phyloP scores from a whole-genome alignment of 805 yeast genomes.

The Monosporozyma aquatica region DNA sequence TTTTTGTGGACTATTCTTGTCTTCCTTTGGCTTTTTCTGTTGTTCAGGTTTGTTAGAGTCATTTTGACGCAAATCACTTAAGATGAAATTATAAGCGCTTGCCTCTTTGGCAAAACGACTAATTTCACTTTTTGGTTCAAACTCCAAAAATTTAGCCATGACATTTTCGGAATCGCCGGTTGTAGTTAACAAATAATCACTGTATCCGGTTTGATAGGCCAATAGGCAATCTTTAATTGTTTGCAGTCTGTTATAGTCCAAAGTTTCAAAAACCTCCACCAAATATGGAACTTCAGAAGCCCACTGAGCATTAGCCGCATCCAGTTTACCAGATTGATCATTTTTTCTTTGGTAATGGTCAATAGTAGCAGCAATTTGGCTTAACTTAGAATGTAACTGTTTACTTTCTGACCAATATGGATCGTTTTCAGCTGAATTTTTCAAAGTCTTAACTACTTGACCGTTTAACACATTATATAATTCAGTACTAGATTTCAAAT shows the following conservation, averaged over 20 bases:
- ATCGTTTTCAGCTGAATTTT: slow-evolving; percentile 44
- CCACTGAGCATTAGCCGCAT: slow-evolving; percentile 53
- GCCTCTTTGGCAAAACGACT: slow-evolving; percentile 42
- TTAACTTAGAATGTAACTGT: slow-evolving; percentile 35
- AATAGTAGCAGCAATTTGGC: slow-evolving; percentile 36
- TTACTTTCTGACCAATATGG: slow-evolving; percentile 47
- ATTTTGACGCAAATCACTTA: slow-evolving; percentile 3
- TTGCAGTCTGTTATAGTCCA: slow-evolving; percentile 54
- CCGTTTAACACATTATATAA: slow-evolving; percentile 39
- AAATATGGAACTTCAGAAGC: slow-evolving; percentile 67
- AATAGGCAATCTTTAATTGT: slow-evolving; percentile 58
- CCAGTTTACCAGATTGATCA: slow-evolving; percentile 35
- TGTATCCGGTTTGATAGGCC: slow-evolving; percentile 52
- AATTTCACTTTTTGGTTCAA: slow-evolving; percentile 54
- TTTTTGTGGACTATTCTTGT: slow-evolving; percentile 1
- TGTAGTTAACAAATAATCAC: slow-evolving; percentile 41
- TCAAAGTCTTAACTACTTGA: slow-evolving; percentile 49
- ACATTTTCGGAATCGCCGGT: slow-evolving; percentile 51
- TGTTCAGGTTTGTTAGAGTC: not conserved
- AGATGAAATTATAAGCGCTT: slow-evolving; percentile 19
- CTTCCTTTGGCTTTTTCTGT: not conserved
- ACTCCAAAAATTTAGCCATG: slow-evolving; percentile 54
- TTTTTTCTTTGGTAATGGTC: slow-evolving; percentile 34
- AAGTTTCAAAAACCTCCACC: slow-evolving; percentile 63
- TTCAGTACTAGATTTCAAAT: slow-evolving; percentile 42